phyloP scores from a whole-genome alignment of 192 early-diverging fungal genomes.

The Coemansia sp. region DNA sequence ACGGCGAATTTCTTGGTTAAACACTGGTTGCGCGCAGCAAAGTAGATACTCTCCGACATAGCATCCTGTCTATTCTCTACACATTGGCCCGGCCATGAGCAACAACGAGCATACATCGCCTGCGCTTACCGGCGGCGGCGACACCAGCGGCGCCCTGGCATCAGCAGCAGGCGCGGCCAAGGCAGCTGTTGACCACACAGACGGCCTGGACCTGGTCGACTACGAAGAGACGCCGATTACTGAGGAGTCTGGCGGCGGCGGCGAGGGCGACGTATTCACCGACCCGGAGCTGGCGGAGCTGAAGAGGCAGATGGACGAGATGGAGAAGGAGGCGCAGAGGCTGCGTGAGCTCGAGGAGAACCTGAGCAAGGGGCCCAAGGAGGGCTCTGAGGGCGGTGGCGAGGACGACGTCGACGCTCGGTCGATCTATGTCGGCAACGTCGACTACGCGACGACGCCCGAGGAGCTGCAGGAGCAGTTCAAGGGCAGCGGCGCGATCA shows the following conservation, averaged over 20 bases:
- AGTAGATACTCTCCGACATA: too few relatives aligned
- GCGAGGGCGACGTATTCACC: slow-evolving; percentile 10
- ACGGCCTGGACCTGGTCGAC: slow-evolving; percentile 16
- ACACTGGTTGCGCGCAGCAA: too few relatives aligned
- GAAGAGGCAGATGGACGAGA: slow-evolving; percentile 45
- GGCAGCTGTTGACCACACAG: slow-evolving; percentile 6
- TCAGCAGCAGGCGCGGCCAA: background rate
- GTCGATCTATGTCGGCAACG: slow-evolving; percentile 95
- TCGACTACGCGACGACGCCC: slow-evolving; percentile 91
- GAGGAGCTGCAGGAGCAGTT: slow-evolving; percentile 96
- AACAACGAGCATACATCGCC: too few relatives aligned
- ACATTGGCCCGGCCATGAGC: too few relatives aligned
- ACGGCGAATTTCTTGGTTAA: too few relatives aligned
- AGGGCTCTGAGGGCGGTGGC: slow-evolving; percentile 14
- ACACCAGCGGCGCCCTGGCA: too few relatives aligned
- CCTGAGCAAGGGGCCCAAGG: slow-evolving; percentile 28
- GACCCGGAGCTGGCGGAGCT: slow-evolving; percentile 48
- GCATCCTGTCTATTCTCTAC: too few relatives aligned
- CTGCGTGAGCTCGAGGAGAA: slow-evolving; percentile 50
- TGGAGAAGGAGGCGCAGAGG: slow-evolving; percentile 51
- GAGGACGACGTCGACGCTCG: slow-evolving; percentile 66
- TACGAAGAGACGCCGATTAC: slow-evolving; percentile 20
- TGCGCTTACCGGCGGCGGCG: too few relatives aligned
- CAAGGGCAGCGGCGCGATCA: slow-evolving; percentile 92
- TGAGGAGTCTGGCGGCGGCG: slow-evolving; percentile 3